Percentiles rank a stretch among this genome's conserved stretches.
Evolutionary conservation across 2,329 filamentous ascomycete species (phyloP).

Genomic region (Aureobasidium subglaciale): DNA sequence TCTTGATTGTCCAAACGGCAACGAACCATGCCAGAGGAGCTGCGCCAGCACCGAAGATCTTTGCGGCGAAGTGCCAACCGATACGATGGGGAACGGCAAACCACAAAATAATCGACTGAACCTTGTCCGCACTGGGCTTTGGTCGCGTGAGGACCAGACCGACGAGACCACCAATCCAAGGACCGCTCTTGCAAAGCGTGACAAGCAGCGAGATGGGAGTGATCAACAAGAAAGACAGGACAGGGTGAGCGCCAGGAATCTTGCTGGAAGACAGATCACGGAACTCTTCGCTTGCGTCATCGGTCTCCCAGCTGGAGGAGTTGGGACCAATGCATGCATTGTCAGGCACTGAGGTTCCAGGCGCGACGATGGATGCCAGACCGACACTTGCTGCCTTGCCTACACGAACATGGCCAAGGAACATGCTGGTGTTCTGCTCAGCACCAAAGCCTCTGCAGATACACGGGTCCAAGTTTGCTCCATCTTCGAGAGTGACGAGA

Average conservation of each 20-base stretch:
- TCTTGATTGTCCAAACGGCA: slow-evolving; percentile 37
- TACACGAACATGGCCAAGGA: slow-evolving; percentile 45
- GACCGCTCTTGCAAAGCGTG: slow-evolving; percentile 39
- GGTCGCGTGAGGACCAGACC: slow-evolving; percentile 41
- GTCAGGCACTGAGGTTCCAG: slow-evolving; percentile 43
- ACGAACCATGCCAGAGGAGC: slow-evolving; percentile 41
- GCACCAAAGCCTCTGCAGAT: slow-evolving; percentile 48
- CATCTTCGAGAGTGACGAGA: slow-evolving; percentile 48
- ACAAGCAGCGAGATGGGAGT: slow-evolving; percentile 36
- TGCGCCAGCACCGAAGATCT: slow-evolving; percentile 34
- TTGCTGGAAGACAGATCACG: slow-evolving; percentile 36
- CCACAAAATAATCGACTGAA: slow-evolving; percentile 43
- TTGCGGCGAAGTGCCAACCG: slow-evolving; percentile 45
- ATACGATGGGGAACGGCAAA: slow-evolving; percentile 43
- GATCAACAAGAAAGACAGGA: slow-evolving; percentile 37
- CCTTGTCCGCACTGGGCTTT: slow-evolving; percentile 26
- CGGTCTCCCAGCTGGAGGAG: slow-evolving; percentile 51
- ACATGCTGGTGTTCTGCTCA: slow-evolving; percentile 53
- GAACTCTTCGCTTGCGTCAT: slow-evolving; percentile 41
- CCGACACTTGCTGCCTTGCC: slow-evolving; percentile 44
- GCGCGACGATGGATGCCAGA: slow-evolving; percentile 43
- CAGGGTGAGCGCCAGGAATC: slow-evolving; percentile 40
- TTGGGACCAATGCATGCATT: slow-evolving; percentile 50
- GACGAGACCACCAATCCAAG: slow-evolving; percentile 35
- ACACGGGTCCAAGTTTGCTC: slow-evolving; percentile 42